Evolutionary conservation across 73 alveolate genomes (phyloP), one percentile per base, ranked within the genome.

Genomic region (Paramecium octaurelia): DNA sequence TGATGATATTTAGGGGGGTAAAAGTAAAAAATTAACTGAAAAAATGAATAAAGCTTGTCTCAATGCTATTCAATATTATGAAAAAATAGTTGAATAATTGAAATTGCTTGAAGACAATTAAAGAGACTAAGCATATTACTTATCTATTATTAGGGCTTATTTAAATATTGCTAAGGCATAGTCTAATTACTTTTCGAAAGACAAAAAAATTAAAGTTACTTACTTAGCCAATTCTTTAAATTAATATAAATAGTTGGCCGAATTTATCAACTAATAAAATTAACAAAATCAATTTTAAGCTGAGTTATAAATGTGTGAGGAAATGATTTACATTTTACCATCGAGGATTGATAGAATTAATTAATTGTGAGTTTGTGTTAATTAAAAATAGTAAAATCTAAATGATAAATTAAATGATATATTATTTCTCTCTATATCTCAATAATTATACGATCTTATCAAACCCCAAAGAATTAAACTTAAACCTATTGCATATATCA

Each of bases 291-390:
- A 96, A 35, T 94, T 97, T 23, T 95, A 87, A 83, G 97, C 95
- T 60, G 96, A 95, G 83, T 43, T 95, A 58, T 76, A 92, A 24
- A 93, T 96, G 93, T 97, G 99, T 60, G 95, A 95, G 38, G 99
- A 97, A 92, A 97, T 97, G 99, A 92, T 93, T 21, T 98, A 95
- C 9, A 80, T 97, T 92, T 76, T 97, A 36, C 99, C 99, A 31
- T 92, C 92, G 10, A 97, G 96, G 95, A 97, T 97, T 21, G 93
- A 87, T 87, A 59, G 76, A 40, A 43, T 87, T 6, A 87, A 87
- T 38, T 35, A 87, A 27, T 34, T 86, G 8, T 87, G 93, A 87
- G 42, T 35, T 27, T 31, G 36, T 70, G 23, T 54, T 93, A 68
- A 95, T 92, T 36, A 54, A 94, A n/a, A 94, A 95, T 27, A 73